Evolutionary conservation across 495 filamentous ascomycete species (phyloP), one percentile per base, ranked within the genome.

Genomic region (Trichocladium uniseriatum): DNA sequence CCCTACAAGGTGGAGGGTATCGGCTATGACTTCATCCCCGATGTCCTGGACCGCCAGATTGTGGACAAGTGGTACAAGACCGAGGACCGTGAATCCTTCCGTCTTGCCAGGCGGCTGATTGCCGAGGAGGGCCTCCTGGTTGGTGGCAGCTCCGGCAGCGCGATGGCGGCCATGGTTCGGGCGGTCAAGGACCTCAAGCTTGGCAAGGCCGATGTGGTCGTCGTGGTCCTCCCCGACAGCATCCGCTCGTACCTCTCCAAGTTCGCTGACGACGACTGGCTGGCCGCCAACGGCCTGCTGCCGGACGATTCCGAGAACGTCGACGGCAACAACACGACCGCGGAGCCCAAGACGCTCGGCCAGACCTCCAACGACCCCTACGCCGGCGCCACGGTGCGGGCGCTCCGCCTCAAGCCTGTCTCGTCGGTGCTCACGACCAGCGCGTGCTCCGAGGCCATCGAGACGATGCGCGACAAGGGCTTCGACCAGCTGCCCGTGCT

Each of bases 11-110:
- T 99, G 0, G 92, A 99, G 70, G 92, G 92, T 18, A 97, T 99
- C 60, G 92, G 92, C 19, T 99, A 99, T 61, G 92, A 99, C 61
- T 99, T 99, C 61, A 85, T 97, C 45, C 92, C 92, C 5, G 84
- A 95, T 32, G 92, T 99, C 0, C 76, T 99, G 20, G 83, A 94
- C 57, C 87, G 82, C 52, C 63, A 81, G 8, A 63, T 75, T 19
- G 86, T 99, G n/a, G 83, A 95, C 63, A 82, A 83, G 56, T 99
- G 92, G 92, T 94, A 95, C 67, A 99, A 99, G 76, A 97, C 92
- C 3, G 86, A 87, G 34, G 92, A 99, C 55, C 80, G 79, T 49
- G 89, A 95, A 59, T 89, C 88, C 18, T 99, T 99, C 67, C 72
- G 80, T 49, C 91, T 86, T 61, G 86, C 92, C 9, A 79, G 92